A percentile compares a stretch with the other conserved stretches of the same genome.
Conservation (phyloP, 2,329 filamentous ascomycete genomes). For the Aspergillus nomiae region DNA sequence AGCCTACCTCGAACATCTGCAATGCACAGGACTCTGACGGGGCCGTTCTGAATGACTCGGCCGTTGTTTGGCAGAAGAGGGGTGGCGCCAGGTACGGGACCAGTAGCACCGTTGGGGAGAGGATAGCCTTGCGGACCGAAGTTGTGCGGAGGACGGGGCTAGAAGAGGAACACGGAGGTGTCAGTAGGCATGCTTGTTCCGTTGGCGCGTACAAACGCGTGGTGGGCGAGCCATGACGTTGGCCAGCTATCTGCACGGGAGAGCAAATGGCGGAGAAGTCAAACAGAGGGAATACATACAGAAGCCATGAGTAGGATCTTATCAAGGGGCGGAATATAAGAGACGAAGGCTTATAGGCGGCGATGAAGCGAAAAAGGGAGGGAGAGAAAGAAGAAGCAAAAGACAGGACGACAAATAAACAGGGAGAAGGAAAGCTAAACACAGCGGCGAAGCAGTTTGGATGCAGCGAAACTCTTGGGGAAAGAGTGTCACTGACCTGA, state of each 20-base stretch:
- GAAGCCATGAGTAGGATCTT: constrained; percentile 47
- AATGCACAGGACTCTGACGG: constrained; percentile 51
- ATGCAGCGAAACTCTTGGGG: constrained; percentile 8
- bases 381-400: constrained; percentile 14
- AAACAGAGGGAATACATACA: constrained; percentile 39
- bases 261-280: constrained; percentile 14
- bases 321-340: constrained; percentile 13
- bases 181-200: constrained; percentile 23
- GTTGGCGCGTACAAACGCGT: constrained; percentile 17
- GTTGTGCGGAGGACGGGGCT: constrained; percentile 48
- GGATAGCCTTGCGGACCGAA: constrained; percentile 47
- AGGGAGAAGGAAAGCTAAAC: constrained; percentile 25
- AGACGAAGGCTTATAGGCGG: constrained; percentile 8
- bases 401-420: constrained; percentile 19
- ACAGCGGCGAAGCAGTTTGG: constrained; percentile 16
- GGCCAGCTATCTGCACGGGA: constrained; percentile 19
- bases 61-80: constrained; percentile 54
- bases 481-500: constrained; percentile 9
- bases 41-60: constrained; percentile 51
- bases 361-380: constrained; percentile 16
- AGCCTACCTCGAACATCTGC: constrained; percentile 53
- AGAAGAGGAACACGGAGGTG: constrained; percentile 10
- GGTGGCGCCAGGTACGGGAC: constrained; percentile 48
- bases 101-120: constrained; percentile 50
- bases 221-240: constrained; percentile 18